These are phyloP conservation scores for Epichloe amarillans DNA, from an alignment of 2,329 filamentous ascomycete genomes.

Conservation along the genomic window DNA sequence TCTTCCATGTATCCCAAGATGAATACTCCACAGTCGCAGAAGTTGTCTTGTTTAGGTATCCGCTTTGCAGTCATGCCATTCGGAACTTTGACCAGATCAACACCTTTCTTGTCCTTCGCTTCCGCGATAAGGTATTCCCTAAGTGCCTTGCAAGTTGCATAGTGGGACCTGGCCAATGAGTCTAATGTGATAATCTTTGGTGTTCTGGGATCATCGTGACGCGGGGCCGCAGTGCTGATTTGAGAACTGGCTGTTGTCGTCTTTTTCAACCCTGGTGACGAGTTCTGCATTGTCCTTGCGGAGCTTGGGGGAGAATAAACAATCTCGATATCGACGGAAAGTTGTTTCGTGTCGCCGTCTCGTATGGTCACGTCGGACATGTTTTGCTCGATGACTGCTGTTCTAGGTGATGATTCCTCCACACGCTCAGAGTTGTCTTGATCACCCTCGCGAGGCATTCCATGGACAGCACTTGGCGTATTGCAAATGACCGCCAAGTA, in stretches of 20 bases:
- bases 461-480: constrained; percentile 45
- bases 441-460: constrained; percentile 7
- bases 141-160: constrained; percentile 50
- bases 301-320: neutral
- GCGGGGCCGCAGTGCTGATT: neutral
- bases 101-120: constrained; percentile 45
- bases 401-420: constrained; percentile 2
- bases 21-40: constrained; percentile 80
- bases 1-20: constrained; percentile 72
- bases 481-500: constrained; percentile 95
- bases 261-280: neutral
- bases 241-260: constrained; percentile 8
- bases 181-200: constrained; percentile 78
- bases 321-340: neutral
- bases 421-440: constrained; percentile 4
- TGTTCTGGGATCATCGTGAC: constrained; percentile 28
- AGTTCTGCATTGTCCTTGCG: neutral
- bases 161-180: constrained; percentile 57
- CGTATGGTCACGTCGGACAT: constrained; percentile 14
- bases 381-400: constrained; percentile 9
- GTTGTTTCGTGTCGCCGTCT: constrained; percentile 5
- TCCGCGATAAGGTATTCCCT: constrained; percentile 69
- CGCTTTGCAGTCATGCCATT: constrained; percentile 53
- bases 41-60: constrained; percentile 72
- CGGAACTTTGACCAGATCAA: constrained; percentile 24